Percentiles rank a stretch among this genome's conserved stretches.
These are phyloP conservation scores for Colletotrichum kahawae DNA, from an alignment of 2,329 filamentous ascomycete genomes.

Conservation along the genomic window DNA sequence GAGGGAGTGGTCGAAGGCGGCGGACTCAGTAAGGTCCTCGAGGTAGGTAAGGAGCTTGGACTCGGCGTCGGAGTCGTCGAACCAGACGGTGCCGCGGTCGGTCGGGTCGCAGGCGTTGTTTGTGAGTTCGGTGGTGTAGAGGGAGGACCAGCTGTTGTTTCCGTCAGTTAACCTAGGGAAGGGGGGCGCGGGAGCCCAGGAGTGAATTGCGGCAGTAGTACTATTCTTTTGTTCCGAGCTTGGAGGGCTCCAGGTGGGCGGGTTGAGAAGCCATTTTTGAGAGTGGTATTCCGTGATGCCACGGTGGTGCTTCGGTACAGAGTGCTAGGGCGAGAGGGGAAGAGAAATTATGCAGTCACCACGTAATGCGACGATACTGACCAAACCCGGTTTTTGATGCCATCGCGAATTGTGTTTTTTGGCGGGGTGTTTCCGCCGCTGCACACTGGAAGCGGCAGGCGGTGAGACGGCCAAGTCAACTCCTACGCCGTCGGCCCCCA, in stretches of 20 bases:
- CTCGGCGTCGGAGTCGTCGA: constrained; percentile 90
- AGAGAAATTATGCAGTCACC: neutral
- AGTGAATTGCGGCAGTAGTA: constrained; percentile 47
- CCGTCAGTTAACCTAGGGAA: neutral
- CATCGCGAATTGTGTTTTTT: constrained; percentile 10
- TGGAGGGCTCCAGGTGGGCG: constrained; percentile 74
- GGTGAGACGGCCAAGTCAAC: neutral
- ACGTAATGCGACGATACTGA: neutral
- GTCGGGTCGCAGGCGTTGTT: constrained; percentile 75
- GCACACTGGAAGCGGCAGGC: neutral
- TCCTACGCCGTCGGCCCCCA: neutral
- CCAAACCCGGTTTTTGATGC: neutral
- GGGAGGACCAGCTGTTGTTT: constrained; percentile 70
- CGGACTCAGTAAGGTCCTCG: constrained; percentile 24
- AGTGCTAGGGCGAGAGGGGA: neutral
- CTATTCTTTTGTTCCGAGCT: constrained; percentile 91
- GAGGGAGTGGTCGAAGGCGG: constrained; percentile 23
- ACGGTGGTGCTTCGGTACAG: neutral
- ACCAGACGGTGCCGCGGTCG: constrained; percentile 93
- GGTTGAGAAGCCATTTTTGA: constrained; percentile 45
- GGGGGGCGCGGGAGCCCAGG: neutral
- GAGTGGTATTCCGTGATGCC: neutral
- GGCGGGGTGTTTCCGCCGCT: constrained; percentile 2
- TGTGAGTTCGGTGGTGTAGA: constrained; percentile 73
- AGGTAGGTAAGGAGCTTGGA: constrained; percentile 78